Conservation (phyloP, 306 rosid genomes). For the Notholithocarpus densiflorus region DNA sequence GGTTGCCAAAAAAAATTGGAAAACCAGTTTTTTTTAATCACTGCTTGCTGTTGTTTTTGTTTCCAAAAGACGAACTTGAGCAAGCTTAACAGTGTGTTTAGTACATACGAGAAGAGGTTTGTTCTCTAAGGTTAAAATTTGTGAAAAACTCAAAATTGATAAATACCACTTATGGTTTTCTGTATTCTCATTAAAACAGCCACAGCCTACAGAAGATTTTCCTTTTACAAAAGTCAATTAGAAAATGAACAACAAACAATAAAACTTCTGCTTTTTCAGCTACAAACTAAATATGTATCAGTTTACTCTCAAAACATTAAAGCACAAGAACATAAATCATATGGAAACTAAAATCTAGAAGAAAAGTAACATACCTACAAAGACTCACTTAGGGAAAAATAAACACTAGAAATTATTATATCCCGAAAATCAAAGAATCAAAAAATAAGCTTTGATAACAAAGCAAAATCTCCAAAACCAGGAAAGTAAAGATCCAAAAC, state of each 20-base stretch:
- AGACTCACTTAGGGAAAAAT: slow-evolving; percentile 21
- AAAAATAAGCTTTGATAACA: slow-evolving; percentile 8
- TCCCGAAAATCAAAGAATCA: slow-evolving; percentile 19
- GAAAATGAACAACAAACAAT: slow-evolving; percentile 6
- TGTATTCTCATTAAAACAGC: not conserved
- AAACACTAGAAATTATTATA: slow-evolving; percentile 1
- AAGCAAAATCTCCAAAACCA: not conserved
- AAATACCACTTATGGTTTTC: not conserved
- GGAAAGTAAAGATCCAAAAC: slow-evolving; percentile 41
- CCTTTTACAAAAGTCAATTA: slow-evolving; percentile 1
- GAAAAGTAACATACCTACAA: not conserved
- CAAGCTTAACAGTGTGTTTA: not conserved
- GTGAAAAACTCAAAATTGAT: not conserved
- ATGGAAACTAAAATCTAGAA: slow-evolving; percentile 8
- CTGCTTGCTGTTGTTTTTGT: not conserved
- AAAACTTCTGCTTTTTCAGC: not conserved
- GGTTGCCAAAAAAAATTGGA: not conserved
- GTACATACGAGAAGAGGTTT: not conserved
- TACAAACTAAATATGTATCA: not conserved
- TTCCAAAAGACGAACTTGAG: not conserved
- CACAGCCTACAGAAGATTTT: not conserved
- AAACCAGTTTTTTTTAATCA: not conserved
- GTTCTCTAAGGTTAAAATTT: not conserved
- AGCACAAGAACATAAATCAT: slow-evolving; percentile 14
- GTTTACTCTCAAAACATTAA: slow-evolving; percentile 2